A percentile compares a stretch with the other conserved stretches of the same genome.
phyloP scores from a whole-genome alignment of 805 yeast species.

The Tetrapisispora namnaoensis region DNA sequence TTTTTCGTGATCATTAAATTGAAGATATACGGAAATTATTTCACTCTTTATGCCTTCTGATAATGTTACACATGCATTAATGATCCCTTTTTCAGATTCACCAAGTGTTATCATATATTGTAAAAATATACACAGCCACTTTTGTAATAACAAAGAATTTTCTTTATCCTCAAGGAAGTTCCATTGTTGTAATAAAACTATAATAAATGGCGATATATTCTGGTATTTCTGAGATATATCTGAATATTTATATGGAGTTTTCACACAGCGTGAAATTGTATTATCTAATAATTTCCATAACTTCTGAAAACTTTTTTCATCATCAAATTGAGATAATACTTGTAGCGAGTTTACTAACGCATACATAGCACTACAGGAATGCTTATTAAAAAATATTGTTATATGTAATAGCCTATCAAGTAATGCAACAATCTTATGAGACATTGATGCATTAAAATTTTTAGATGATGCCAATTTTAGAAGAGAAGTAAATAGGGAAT shows the following conservation, averaged over 20 bases:
- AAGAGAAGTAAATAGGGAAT: constrained; percentile 60
- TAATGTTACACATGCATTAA: constrained; percentile 2
- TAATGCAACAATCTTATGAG: constrained; percentile 40
- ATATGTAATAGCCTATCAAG: constrained; percentile 40
- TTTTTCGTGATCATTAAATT: constrained; percentile 11
- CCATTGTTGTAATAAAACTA: constrained; percentile 62
- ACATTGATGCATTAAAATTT: constrained; percentile 22
- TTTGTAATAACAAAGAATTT: constrained; percentile 18
- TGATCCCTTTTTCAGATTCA: constrained; percentile 36
- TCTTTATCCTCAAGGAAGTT: constrained; percentile 36
- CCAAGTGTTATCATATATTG: constrained; percentile 46
- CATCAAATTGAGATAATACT: constrained; percentile 5
- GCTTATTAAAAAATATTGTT: constrained; percentile 46
- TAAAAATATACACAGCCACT: constrained; percentile 45
- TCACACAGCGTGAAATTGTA: constrained; percentile 56
- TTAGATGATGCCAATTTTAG: constrained; percentile 40
- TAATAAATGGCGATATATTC: constrained; percentile 45
- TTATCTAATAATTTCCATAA: constrained; percentile 69
- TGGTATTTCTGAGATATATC: constrained; percentile 39
- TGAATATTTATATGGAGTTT: constrained; percentile 76
- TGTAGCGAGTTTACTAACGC: constrained; percentile 45
- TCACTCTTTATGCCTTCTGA: constrained; percentile 4
- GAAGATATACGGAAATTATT: constrained; percentile 9
- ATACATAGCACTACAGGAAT: constrained; percentile 43
- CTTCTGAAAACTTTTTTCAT: constrained; percentile 16